Base-by-base conservation (phyloP, 1,284 basidiomycete species). In the Ganoderma sinense region DNA sequence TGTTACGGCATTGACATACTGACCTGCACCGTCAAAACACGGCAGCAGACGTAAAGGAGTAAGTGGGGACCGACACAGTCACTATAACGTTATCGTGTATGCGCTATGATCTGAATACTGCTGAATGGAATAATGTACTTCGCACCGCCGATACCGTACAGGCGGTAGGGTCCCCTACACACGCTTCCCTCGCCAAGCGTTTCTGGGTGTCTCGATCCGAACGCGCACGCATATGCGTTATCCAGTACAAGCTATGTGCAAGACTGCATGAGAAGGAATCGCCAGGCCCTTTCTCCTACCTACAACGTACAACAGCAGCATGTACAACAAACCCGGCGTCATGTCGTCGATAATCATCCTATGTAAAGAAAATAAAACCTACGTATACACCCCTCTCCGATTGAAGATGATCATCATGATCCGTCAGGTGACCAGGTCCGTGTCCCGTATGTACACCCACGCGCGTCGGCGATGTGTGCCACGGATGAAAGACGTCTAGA, bases 61-160 rank as follows among this genome's bases (percentile, higher is more conserved):
- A 51, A 33, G 7, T 33, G 48, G n/a, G 48, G 48, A 13, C 48
- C 11, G 26, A 51, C 55, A 69, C 1, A 1, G 36, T 36, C 1
- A 36, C 58, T 71, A 71, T 48, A 64, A 63, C 68, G 69, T 69
- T 55, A 64, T 62, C 68, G 67, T 69, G 53, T 64, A 43, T 72
- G 66, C 64, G 62, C 62, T 69, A 69, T 51, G 11, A 62, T 64
- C 43, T 39, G 31, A 67, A 55, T 64, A 64, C 58, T 68, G 62
- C 67, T 68, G 58, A 33, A 66, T 69, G 68, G 64, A 68, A 66
- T 72, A 69, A 69, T 64, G 69, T 72, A 70, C 70, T 71, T 71
- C 64, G 55, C 31, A 6, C 55, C 31, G 16, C 29, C 53, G 31
- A 23, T 51, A 48, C 45, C n/a, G n/a, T 48, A 48, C 45, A 53